Evolutionary conservation across 164 flowering plant species (phyloP).

Genomic region (Cinnamomum chago): DNA sequence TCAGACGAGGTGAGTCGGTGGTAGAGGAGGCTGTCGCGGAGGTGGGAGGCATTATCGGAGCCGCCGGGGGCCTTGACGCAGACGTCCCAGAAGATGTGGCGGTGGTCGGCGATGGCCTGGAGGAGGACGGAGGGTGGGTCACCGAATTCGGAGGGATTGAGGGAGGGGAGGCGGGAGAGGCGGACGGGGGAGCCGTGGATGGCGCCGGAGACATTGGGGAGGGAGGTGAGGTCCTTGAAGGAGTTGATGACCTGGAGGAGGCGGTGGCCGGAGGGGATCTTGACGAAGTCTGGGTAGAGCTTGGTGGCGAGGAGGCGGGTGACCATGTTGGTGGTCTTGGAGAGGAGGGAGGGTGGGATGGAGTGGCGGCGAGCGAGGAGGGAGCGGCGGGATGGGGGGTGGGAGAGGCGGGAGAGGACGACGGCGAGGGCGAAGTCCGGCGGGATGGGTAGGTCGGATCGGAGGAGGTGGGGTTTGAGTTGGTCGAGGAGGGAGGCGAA

Average conservation of each 20-base stretch:
- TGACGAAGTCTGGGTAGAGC: conserved; percentile 71
- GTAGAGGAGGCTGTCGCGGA: conserved; percentile 75
- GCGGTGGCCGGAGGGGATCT: conserved; percentile 64
- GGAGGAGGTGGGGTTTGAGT: conserved; percentile 73
- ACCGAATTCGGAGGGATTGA: conserved; percentile 21
- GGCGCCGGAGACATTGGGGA: conserved; percentile 86
- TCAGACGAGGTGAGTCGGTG: conserved; percentile 68
- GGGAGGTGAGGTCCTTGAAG: conserved; percentile 63
- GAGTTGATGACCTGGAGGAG: conserved; percentile 57
- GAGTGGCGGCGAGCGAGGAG: conserved; percentile 50
- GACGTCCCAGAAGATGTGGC: conserved; percentile 88
- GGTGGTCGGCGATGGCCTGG: conserved; percentile 85
- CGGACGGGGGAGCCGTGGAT: conserved; percentile 58
- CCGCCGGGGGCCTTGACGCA: conserved; percentile 92
- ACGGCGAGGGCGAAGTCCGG: conserved; percentile 86
- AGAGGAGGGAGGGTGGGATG: conserved; percentile 76
- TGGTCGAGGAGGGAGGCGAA: conserved; percentile 85
- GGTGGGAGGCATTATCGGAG: conserved; percentile 72
- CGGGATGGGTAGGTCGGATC: conserved; percentile 72
- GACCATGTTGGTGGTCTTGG: conserved; percentile 89
- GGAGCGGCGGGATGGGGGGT: conserved; percentile 40
- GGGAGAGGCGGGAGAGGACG: conserved; percentile 87
- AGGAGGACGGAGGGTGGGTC: conserved; percentile 44
- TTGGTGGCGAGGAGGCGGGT: conserved; percentile 82
- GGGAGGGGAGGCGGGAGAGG: conserved; percentile 31